phyloP scores from a whole-genome alignment of 805 yeast species.

The Candida sanyiensis region DNA sequence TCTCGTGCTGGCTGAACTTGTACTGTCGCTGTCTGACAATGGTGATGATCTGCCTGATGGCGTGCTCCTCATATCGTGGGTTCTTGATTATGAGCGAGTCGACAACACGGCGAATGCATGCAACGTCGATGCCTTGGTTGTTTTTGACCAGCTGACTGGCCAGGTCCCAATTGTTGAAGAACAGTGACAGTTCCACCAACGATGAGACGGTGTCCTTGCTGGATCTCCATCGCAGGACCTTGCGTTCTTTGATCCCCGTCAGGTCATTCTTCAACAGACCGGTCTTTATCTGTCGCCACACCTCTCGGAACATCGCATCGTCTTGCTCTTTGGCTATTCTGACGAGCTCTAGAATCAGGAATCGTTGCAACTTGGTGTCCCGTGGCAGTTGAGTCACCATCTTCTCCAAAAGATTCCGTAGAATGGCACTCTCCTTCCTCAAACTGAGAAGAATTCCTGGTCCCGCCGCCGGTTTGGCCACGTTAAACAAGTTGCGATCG shows the following conservation, averaged over 20 bases:
- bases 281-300: not conserved
- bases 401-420: conserved; percentile 7
- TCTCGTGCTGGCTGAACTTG: conserved; percentile 14
- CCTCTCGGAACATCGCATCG: not conserved
- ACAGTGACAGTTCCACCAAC: not conserved
- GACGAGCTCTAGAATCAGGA: conserved; percentile 6
- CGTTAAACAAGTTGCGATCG: not conserved
- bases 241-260: not conserved
- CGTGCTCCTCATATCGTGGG: conserved; percentile 20
- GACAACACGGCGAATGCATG: conserved; percentile 6
- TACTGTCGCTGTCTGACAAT: conserved; percentile 10
- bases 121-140: not conserved
- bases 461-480: not conserved
- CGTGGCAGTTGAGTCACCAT: not conserved
- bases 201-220: not conserved
- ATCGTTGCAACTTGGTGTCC: conserved; percentile 4
- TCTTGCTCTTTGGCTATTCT: conserved; percentile 4
- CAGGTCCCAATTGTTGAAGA: not conserved
- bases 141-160: not conserved
- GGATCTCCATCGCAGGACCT: not conserved
- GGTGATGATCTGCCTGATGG: conserved; percentile 16
- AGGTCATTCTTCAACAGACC: not conserved
- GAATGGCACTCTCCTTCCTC: no score
- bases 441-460: no score
- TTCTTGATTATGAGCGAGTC: conserved; percentile 14